Conservation (phyloP, 805 yeast species). For the Isabelozyma heimii region DNA sequence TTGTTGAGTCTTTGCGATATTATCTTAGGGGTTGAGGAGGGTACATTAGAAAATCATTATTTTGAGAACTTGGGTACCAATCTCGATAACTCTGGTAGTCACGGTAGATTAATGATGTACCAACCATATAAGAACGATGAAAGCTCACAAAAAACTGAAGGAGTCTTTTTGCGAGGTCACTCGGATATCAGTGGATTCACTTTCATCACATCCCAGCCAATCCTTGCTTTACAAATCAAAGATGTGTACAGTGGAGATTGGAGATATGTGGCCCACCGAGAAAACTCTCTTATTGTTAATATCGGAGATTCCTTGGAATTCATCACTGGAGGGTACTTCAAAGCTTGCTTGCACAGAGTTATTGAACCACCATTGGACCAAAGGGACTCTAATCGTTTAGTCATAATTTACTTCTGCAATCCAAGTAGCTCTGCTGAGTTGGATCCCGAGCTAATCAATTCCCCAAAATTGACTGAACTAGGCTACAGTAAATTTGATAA, state of each 20-base stretch:
- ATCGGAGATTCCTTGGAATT: constrained; percentile 30
- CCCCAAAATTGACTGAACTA: constrained; percentile 19
- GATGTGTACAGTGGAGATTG: constrained; percentile 27
- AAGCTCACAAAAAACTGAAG: constrained; percentile 21
- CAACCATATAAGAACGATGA: constrained; percentile 19
- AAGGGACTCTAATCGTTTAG: constrained; percentile 18
- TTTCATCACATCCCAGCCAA: constrained; percentile 30
- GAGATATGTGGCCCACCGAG: constrained; percentile 29
- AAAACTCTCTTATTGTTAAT: constrained; percentile 26
- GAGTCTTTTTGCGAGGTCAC: constrained; percentile 28
- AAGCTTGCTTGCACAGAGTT: constrained; percentile 24
- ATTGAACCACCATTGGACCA: constrained; percentile 26
- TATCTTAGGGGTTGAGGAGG: constrained; percentile 26
- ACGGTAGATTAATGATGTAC: constrained; percentile 28
- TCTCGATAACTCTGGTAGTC: constrained; percentile 22
- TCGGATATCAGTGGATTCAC: constrained; percentile 30
- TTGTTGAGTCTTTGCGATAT: constrained; percentile 23
- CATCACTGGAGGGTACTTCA: constrained; percentile 27
- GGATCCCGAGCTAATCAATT: constrained; percentile 24
- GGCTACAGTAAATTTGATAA: constrained; percentile 12
- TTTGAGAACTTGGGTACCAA: constrained; percentile 21
- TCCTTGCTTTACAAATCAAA: constrained; percentile 26
- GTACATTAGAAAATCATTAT: constrained; percentile 25
- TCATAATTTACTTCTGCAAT: constrained; percentile 22
- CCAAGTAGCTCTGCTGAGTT: constrained; percentile 16